These are phyloP conservation scores for Debaryomyces tyrocola DNA, from an alignment of 805 yeast genomes.

Conservation along the genomic window DNA sequence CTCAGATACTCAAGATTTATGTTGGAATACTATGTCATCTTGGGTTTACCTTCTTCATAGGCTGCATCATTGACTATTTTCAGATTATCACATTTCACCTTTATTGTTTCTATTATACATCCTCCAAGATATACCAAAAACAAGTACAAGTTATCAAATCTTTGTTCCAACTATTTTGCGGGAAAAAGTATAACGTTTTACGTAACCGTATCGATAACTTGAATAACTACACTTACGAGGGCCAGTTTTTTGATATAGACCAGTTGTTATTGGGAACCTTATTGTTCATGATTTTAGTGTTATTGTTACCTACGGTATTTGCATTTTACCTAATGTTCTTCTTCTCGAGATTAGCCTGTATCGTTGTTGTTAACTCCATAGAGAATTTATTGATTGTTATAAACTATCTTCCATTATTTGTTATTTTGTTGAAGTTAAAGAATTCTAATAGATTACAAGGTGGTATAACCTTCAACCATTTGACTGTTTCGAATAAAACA, in stretches of 20 bases:
- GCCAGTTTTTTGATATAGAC: constrained; percentile 65
- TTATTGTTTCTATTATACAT: constrained; percentile 72
- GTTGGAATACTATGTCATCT: constrained; percentile 26
- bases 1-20: neutral
- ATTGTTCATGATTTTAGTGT: constrained; percentile 73
- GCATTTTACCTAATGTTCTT: constrained; percentile 83
- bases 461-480: constrained; percentile 40
- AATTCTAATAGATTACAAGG: constrained; percentile 68
- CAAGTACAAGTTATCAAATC: constrained; percentile 69
- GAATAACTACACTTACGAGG: constrained; percentile 36
- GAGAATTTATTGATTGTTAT: constrained; percentile 63
- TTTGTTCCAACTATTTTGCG: constrained; percentile 80
- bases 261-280: constrained; percentile 87
- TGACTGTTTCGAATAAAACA: constrained; percentile 11
- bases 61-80: constrained; percentile 63
- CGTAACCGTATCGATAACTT: constrained; percentile 85
- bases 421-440: constrained; percentile 72
- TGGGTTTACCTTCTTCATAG: constrained; percentile 64
- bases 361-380: constrained; percentile 48
- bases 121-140: constrained; percentile 76
- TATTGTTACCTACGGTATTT: constrained; percentile 81
- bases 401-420: constrained; percentile 87
- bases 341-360: constrained; percentile 50
- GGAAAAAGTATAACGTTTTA: constrained; percentile 81
- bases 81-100: constrained; percentile 69